A percentile compares a stretch with the other conserved stretches of the same genome.
These are phyloP conservation scores for Pseudogymnoascus sp. DNA, from an alignment of 2,329 filamentous ascomycete species.

Conservation along the genomic window DNA sequence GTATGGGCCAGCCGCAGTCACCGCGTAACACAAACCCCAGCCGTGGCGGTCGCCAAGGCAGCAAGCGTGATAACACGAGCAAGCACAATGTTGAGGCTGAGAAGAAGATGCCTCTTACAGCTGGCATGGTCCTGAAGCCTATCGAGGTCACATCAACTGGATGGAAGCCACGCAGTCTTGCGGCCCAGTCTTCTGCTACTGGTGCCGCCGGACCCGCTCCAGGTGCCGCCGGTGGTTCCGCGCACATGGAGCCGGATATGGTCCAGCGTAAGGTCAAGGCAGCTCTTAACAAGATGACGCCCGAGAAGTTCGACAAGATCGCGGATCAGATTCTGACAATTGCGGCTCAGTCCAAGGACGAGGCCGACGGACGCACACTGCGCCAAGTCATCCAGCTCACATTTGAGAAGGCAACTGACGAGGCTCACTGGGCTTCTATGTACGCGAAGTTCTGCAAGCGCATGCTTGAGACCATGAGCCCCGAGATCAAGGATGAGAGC, in stretches of 20 bases:
- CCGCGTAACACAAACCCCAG: constrained; percentile 55
- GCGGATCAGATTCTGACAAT: constrained; percentile 88
- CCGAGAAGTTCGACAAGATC: constrained; percentile 96
- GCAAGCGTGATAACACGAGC: constrained; percentile 45
- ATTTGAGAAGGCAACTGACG: constrained; percentile 97
- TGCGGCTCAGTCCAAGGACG: constrained; percentile 89
- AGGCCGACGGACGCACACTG: constrained; percentile 86
- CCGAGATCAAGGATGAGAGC: constrained; percentile 90
- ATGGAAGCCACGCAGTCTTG: constrained; percentile 81
- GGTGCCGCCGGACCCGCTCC: constrained; percentile 36
- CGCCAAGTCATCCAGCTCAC: constrained; percentile 98
- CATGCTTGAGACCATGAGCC: constrained; percentile 92
- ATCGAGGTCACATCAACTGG: constrained; percentile 66
- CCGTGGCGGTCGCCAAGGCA: constrained; percentile 53
- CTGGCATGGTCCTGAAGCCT: constrained; percentile 72
- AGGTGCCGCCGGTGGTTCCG: constrained; percentile 38
- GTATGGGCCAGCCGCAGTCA: constrained; percentile 59
- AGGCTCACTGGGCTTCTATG: constrained; percentile 97
- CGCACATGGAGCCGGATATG: constrained; percentile 76
- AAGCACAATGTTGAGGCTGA: constrained; percentile 62
- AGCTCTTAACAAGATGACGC: constrained; percentile 98
- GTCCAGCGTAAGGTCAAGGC: constrained; percentile 99
- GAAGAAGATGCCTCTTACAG: constrained; percentile 88
- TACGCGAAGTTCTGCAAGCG: constrained; percentile 98
- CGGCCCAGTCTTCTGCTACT: constrained; percentile 33